Evolutionary conservation across 208 protist species (phyloP).

Genomic region (Leishmania aethiopica): DNA sequence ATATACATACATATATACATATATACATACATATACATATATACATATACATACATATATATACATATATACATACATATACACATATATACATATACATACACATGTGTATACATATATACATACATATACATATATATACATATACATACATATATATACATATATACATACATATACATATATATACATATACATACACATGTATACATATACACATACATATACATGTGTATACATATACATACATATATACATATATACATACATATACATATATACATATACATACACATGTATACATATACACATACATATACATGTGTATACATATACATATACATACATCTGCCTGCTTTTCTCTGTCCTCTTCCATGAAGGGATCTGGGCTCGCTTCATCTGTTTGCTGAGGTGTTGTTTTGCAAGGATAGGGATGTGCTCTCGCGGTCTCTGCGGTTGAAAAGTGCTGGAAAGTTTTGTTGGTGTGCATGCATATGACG

Average conservation of each 20-base stretch:
- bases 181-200: background rate
- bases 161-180: background rate
- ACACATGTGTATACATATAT: too few relatives aligned
- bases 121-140: too few relatives aligned
- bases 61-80: background rate
- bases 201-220: background rate
- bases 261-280: too few relatives aligned
- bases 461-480: background rate
- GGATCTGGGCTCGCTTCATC: background rate
- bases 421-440: background rate
- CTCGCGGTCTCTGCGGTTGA: background rate
- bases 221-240: background rate
- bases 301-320: background rate
- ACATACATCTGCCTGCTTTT: background rate
- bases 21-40: background rate
- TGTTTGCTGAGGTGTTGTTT: too few relatives aligned
- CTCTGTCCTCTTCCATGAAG: background rate
- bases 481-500: background rate
- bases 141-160: background rate
- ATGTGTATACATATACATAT: background rate
- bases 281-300: background rate
- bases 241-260: background rate
- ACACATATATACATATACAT: background rate
- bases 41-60: background rate
- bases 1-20: background rate